These are phyloP conservation scores for Psilocybe cyanescens DNA, from an alignment of 768 basidiomycete genomes.

Conservation along the genomic window DNA sequence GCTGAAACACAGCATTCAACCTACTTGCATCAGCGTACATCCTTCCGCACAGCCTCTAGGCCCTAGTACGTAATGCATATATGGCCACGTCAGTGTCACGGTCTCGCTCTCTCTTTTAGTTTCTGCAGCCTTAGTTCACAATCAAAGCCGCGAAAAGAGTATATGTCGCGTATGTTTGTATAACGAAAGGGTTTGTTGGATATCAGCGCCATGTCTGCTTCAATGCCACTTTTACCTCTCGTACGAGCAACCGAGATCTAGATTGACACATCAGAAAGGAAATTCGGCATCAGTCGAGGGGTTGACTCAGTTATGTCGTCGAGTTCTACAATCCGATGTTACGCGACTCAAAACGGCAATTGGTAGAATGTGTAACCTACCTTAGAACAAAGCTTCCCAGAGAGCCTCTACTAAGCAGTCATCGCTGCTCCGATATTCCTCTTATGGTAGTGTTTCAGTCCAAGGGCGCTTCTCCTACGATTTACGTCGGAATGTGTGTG, in stretches of 20 bases:
- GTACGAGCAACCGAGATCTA: neutral
- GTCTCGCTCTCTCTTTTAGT: neutral
- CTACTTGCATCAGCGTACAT: neutral
- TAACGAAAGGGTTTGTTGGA: too few relatives aligned
- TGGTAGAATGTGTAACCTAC: neutral
- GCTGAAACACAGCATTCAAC: neutral
- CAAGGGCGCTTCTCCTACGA: neutral
- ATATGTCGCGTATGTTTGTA: too few relatives aligned
- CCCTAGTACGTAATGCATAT: too few relatives aligned
- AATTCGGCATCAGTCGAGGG: neutral
- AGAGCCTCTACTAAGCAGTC: neutral
- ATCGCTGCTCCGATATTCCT: neutral
- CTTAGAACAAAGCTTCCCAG: neutral
- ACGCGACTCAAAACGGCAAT: neutral
- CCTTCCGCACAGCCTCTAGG: neutral
- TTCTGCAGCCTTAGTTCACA: neutral
- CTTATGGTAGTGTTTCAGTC: neutral
- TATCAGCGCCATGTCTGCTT: neutral
- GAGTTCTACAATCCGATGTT: neutral
- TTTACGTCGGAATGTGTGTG: neutral
- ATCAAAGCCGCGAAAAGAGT: too few relatives aligned
- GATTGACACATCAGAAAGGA: neutral
- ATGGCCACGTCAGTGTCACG: neutral
- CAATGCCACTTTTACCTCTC: neutral
- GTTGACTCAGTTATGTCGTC: neutral